Base-by-base conservation (phyloP, 768 basidiomycete species). In the Cyclocybe cylindracea region DNA sequence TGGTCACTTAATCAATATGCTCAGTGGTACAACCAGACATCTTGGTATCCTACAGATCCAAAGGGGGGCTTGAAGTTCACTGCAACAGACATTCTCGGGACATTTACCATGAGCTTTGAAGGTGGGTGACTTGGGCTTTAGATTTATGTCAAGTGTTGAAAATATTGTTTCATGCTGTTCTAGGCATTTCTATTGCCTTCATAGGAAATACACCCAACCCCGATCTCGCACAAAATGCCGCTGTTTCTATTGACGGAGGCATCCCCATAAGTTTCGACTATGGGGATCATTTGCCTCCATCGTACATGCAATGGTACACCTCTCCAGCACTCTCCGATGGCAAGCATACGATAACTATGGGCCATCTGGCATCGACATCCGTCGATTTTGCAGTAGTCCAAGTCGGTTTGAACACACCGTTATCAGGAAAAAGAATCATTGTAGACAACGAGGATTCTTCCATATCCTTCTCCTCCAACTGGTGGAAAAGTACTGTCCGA, bases 261-360 rank as follows among this genome's bases (percentile, higher is more conserved):
- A 31, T 35, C 8, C 41, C 54, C 4, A 56, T 46, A 36, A 48
- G 44, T 8, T 36, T 51, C 3, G 46, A 53, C 3, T 66, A 60
- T 31, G 7, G 29, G 11, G 58, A 57, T 29, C 33, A 50, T 7
- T 32, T 42, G 6, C 64, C 61, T 5, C 62, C 48, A 10, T 48
- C 56, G 0, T 59, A 60, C 10, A 19, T 54, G 61, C 49, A 68
- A 36, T 67, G 61, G 64, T 65, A 64, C 39, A 53, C 59, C 32
- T 61, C 66, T 2, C 61, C 64, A 0, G 16, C 38, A 2, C 45
- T 67, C 3, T 8, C 46, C 2, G 62, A 65, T 7, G 59, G 55
- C 11, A 44, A 11, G 3, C 66, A 67, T 48, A 60, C 46, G 5
- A 49, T 67, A 16, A 42, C 16, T 10, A 46, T 67, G 18, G 54